Conservation (phyloP, 2,329 filamentous ascomycete genomes). For the Beauveria asiatica region DNA sequence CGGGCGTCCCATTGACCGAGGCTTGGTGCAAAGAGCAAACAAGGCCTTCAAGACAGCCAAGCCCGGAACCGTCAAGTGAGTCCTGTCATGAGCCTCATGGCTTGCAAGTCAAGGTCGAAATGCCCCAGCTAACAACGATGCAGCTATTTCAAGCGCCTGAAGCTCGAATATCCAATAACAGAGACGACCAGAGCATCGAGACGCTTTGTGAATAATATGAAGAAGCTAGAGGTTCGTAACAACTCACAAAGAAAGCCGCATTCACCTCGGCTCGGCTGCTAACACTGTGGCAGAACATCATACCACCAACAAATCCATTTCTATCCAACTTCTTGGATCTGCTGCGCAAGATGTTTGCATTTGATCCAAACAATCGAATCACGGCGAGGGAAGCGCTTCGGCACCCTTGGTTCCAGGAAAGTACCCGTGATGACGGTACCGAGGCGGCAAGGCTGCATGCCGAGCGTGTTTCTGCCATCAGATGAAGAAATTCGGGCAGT, state of each 20-base stretch:
- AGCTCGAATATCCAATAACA: constrained; percentile 4
- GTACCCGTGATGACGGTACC: constrained; percentile 25
- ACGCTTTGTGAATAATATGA: constrained; percentile 11
- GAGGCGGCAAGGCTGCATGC: constrained; percentile 9
- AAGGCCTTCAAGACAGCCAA: constrained; percentile 4
- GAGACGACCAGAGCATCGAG: constrained; percentile 8
- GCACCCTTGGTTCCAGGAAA: constrained; percentile 54
- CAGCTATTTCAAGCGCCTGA: constrained; percentile 11
- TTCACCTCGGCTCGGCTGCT: neutral
- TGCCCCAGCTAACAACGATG: neutral
- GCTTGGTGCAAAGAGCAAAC: constrained; percentile 3
- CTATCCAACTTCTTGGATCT: constrained; percentile 49
- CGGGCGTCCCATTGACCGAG: constrained; percentile 41
- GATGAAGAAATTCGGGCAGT: neutral
- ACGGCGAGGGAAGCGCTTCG: constrained; percentile 51
- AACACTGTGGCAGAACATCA: constrained; percentile 34
- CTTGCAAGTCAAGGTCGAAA: neutral
- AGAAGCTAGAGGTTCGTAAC: constrained; percentile 1
- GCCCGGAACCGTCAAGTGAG: constrained; percentile 6
- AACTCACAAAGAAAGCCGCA: neutral
- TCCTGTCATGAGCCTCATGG: neutral
- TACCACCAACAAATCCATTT: constrained; percentile 45
- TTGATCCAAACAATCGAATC: constrained; percentile 50
- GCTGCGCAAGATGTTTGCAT: constrained; percentile 52
- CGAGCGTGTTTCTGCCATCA: neutral